phyloP scores from a whole-genome alignment of 495 filamentous ascomycete species.

The Talaromyces stipitatus region DNA sequence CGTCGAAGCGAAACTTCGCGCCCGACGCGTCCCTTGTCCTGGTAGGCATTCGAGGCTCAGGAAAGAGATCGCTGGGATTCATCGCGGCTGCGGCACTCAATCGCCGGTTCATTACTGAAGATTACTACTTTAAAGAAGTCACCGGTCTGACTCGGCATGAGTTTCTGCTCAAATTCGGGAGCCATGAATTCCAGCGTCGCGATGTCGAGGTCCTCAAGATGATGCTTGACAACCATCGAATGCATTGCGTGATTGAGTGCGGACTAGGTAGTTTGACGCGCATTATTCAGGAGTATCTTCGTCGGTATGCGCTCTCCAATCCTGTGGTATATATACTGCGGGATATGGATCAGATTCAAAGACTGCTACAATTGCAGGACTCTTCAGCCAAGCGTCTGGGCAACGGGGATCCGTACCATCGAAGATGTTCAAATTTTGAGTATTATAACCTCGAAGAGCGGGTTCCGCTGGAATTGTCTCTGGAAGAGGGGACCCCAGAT shows the following conservation, averaged over 20 bases:
- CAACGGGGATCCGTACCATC: constrained; percentile 45
- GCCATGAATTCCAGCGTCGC: constrained; percentile 55
- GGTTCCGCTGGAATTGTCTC: constrained; percentile 18
- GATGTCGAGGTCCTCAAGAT: constrained; percentile 58
- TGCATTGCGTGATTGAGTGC: constrained; percentile 65
- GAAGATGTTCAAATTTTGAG: constrained; percentile 68
- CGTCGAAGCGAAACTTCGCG: constrained; percentile 37
- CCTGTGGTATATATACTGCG: constrained; percentile 70
- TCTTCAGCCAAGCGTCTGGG: constrained; percentile 43
- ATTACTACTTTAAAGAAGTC: constrained; percentile 64
- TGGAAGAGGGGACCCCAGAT: constrained; percentile 30
- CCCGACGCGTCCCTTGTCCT: constrained; percentile 66
- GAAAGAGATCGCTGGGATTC: constrained; percentile 72
- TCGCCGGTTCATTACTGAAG: constrained; percentile 67
- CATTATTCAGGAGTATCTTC: constrained; percentile 49
- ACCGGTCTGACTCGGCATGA: constrained; percentile 58
- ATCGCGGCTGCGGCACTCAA: constrained; percentile 69
- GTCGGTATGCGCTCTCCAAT: constrained; percentile 52
- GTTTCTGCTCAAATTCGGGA: constrained; percentile 56
- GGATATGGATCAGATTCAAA: constrained; percentile 57
- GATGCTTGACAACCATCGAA: constrained; percentile 57
- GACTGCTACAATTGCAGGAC: constrained; percentile 54
- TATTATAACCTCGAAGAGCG: constrained; percentile 63
- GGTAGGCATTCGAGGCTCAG: constrained; percentile 67
- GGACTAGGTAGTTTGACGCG: constrained; percentile 52